phyloP scores from a whole-genome alignment of 352 stramenopile species.

The Peronospora belbahrii region DNA sequence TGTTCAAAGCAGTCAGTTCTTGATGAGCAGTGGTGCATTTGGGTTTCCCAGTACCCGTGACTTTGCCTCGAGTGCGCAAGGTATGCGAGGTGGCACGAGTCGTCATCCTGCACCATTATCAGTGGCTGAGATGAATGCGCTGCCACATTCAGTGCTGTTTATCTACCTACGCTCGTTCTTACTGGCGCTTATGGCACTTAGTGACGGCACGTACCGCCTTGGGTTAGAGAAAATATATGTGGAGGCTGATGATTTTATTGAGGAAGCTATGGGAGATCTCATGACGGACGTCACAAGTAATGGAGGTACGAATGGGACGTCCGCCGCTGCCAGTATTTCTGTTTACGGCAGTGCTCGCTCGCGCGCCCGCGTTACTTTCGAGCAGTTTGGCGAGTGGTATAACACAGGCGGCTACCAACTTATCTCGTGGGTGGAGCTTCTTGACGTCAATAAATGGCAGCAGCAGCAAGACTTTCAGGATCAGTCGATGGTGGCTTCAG shows the following conservation, averaged over 20 bases:
- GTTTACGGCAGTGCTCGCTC: slow-evolving; percentile 62
- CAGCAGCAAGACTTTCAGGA: slow-evolving; percentile 69
- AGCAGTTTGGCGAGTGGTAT: slow-evolving; percentile 89
- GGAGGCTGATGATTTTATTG: slow-evolving; percentile 80
- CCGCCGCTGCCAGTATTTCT: slow-evolving; percentile 29
- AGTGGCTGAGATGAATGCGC: slow-evolving; percentile 41
- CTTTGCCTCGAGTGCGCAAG: slow-evolving; percentile 20
- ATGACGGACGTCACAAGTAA: slow-evolving; percentile 71
- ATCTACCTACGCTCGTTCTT: slow-evolving; percentile 83
- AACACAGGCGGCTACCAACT: slow-evolving; percentile 75
- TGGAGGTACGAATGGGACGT: slow-evolving; percentile 27
- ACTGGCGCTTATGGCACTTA: slow-evolving; percentile 79
- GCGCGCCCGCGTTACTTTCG: slow-evolving; percentile 75
- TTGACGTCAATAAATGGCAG: slow-evolving; percentile 80
- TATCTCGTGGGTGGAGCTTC: slow-evolving; percentile 80
- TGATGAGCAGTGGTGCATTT: slow-evolving; percentile 42
- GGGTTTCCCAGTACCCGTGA: slow-evolving; percentile 51
- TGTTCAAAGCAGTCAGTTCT: slow-evolving; percentile 38
- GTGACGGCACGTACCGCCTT: slow-evolving; percentile 70
- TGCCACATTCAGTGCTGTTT: slow-evolving; percentile 78
- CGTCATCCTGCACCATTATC: slow-evolving; percentile 25
- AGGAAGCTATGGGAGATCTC: slow-evolving; percentile 79
- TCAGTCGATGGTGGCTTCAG: slow-evolving; percentile 30
- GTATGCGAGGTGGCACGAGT: slow-evolving; percentile 24
- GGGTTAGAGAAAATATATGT: slow-evolving; percentile 83